Base-by-base conservation (phyloP, 306 rosid species). In the Betula pendula region DNA sequence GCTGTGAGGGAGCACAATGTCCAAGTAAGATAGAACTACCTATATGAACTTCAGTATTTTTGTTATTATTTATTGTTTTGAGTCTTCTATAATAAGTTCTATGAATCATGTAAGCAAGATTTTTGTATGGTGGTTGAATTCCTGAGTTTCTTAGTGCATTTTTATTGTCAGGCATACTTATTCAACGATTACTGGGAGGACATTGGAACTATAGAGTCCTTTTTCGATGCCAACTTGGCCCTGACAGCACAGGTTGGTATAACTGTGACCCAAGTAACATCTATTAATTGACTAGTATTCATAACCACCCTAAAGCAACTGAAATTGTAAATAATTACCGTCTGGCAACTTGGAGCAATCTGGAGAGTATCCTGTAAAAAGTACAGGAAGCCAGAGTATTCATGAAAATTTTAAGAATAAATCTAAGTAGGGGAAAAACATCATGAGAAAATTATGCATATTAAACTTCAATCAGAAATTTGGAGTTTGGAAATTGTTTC, bases 161-260 rank as follows among this genome's bases (percentile, higher is more conserved):
- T 75, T 58, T 78, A n/a, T 81, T 81, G 38, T 75, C 85, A 95
- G 99, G 97, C 99, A 45, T 92, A 85, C 85, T 79, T 95, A 76
- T 95, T 92, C 86, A 92, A 95, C 82, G 97, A 95, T 81, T 92
- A 95, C 82, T 95, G 99, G 99, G 99, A 95, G 83, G 99, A 92
- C 80, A 92, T 95, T 77, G 99, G 97, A 84, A 95, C 99, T 70
- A 83, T 95, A 31, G 85, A 89, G 86, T 92, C 99, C 66, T 92
- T 95, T 82, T 95, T 95, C 62, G 92, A 90, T 74, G 91, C 99
- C 70, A 95, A 92, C 85, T 79, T 95, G 79, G 99, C 96, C 74
- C 91, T 95, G 50, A 95, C 99, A 72, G 97, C 90, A n/a, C 96
- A 88, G 88, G 98, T 92, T 58, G 72, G 82, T 79, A 58, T 40